Percentiles rank a stretch among this genome's conserved stretches.
Evolutionary conservation across 371 early-diverging fungal species (phyloP).

Genomic region (Funneliformis caledonium): DNA sequence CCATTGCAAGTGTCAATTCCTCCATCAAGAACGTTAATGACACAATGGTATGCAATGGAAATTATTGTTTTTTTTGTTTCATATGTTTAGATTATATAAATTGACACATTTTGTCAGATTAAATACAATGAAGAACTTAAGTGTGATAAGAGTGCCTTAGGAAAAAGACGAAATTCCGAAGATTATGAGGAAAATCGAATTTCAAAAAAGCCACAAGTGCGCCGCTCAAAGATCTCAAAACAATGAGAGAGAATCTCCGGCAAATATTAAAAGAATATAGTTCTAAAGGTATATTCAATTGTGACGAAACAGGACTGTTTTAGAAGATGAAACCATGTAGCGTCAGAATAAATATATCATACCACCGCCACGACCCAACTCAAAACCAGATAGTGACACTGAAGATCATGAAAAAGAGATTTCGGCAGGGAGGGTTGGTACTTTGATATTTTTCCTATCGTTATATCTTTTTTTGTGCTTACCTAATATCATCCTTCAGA

Average conservation of each 20-base stretch:
- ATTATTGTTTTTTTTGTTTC: not conserved
- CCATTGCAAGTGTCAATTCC: constrained; percentile 5
- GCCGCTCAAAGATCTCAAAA: too few species aligned
- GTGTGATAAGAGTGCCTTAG: not conserved
- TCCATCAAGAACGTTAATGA: constrained; percentile 23
- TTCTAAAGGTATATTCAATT: too few species aligned
- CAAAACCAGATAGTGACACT: too few species aligned
- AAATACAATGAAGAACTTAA: too few species aligned
- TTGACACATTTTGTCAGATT: too few species aligned
- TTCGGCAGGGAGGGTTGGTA: constrained; percentile 8
- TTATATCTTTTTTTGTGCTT: constrained; percentile 16
- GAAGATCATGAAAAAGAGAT: constrained; percentile 29
- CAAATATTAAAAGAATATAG: too few species aligned
- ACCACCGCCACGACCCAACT: not conserved
- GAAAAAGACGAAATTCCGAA: constrained; percentile 18
- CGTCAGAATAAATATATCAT: not conserved
- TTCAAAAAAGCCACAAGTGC: constrained; percentile 24
- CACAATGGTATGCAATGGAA: constrained; percentile 15
- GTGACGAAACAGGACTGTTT: too few species aligned
- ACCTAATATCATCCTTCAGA: constrained; percentile 27
- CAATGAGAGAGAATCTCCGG: too few species aligned
- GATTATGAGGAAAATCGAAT: constrained; percentile 27
- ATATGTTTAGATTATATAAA: too few species aligned
- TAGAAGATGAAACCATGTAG: too few species aligned
- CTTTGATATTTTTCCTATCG: constrained; percentile 4